Evolutionary conservation across 139 green algal species (phyloP), one percentile per base, ranked within the genome.

Genomic region (Ettlia oleoabundans): DNA sequence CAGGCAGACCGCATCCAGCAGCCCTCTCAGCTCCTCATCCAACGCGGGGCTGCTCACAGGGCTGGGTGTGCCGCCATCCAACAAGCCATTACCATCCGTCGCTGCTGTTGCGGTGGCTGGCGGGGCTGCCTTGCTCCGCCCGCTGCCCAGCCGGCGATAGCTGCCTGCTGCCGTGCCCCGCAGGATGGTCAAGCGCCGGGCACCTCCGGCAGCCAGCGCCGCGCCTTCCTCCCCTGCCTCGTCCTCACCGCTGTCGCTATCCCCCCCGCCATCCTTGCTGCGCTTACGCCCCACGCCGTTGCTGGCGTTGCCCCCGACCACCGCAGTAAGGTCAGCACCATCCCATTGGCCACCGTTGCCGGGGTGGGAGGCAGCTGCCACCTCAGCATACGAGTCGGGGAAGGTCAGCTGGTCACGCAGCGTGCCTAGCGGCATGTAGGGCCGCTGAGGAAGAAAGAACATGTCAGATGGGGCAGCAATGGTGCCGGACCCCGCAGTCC

Each of bases 361-460:
- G n/a, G n/a, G n/a, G n/a, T n/a, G n/a, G n/a, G n/a, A n/a, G n/a
- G n/a, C n/a, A n/a, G n/a, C n/a, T n/a, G n/a, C n/a, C n/a, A n/a
- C n/a, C n/a, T n/a, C n/a, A 53, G 76, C 79, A 47, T 47, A 72
- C 24, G 32, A 79, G 62, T 83, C 82, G 5, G 95, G 95, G 77
- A 97, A 98, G 2, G 94, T 83, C 19, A 98, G 87, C 86, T 98
- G 95, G 32, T 93, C 73, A 1, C 94, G 87, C 37, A 98, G 88
- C 26, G 53, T 92, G 26, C 95, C 96, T 1, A 98, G 84, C 0
- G 94, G 53, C 94, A 97, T 97, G 90, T 95, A 98, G 35, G 95
- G 93, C 79, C 94, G 93, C 86, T 98, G 96, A 1, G 95, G 95
- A 67, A 98, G 84, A 84, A 98, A 98, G 79, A 98, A 96, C 32